Evolutionary conservation across 805 yeast genomes (phyloP).

Genomic region (Saturnispora sekii): DNA sequence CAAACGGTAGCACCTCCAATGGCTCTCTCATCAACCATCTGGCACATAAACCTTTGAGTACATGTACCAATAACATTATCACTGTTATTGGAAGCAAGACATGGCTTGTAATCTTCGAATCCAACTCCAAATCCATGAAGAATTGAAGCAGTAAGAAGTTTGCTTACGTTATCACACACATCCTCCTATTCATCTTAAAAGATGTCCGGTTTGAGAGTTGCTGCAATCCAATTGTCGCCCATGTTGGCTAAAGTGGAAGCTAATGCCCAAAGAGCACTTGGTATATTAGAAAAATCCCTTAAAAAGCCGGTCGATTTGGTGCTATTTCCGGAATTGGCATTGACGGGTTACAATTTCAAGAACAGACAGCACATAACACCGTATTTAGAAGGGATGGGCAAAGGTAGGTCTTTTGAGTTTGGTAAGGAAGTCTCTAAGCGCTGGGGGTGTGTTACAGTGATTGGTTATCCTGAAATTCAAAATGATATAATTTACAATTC

Average conservation of each 20-base stretch:
- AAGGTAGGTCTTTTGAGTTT: conserved; percentile 38
- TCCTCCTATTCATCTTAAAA: neutral
- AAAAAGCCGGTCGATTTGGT: conserved; percentile 46
- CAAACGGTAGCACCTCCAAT: conserved; percentile 44
- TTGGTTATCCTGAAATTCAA: conserved; percentile 74
- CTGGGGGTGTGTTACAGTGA: conserved; percentile 53
- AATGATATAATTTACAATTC: conserved; percentile 49
- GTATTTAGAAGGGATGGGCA: conserved; percentile 37
- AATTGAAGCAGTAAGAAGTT: neutral
- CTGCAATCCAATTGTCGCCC: conserved; percentile 62
- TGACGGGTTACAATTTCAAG: conserved; percentile 73
- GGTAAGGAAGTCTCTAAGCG: conserved; percentile 44
- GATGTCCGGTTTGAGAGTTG: conserved; percentile 43
- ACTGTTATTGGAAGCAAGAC: conserved; percentile 81
- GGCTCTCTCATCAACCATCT: conserved; percentile 38
- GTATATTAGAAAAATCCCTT: conserved; percentile 28
- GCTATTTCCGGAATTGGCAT: conserved; percentile 73
- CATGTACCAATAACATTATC: conserved; percentile 83
- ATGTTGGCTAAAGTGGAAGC: conserved; percentile 47
- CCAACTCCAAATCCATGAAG: conserved; percentile 32
- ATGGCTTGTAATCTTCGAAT: conserved; percentile 81
- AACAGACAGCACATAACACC: conserved; percentile 42
- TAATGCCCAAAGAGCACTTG: conserved; percentile 40
- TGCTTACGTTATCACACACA: neutral
- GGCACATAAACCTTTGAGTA: conserved; percentile 62